Evolutionary conservation across 2,329 filamentous ascomycete genomes (phyloP).

Genomic region (Colletotrichum sp.): DNA sequence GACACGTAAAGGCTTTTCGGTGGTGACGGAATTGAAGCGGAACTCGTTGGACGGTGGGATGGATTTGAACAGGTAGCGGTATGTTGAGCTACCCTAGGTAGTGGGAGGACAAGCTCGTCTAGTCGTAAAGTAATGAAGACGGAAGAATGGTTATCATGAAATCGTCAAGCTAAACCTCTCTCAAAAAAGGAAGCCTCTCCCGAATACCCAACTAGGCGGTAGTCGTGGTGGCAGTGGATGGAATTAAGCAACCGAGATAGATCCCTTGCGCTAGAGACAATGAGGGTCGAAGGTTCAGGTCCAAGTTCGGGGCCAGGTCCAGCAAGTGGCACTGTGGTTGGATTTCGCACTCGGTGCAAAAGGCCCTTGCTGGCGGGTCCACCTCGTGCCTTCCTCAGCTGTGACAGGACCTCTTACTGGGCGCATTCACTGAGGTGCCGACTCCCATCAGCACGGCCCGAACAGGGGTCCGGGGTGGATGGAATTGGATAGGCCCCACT

Average conservation of each 20-base stretch:
- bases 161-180: conserved; percentile 6
- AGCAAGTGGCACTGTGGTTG: neutral
- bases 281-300: neutral
- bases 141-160: conserved; percentile 10
- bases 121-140: neutral
- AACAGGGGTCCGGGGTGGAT: neutral
- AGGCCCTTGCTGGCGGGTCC: neutral
- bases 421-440: neutral
- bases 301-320: neutral
- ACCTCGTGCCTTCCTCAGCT: neutral
- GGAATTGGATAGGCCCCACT: neutral
- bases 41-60: neutral
- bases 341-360: neutral
- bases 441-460: neutral
- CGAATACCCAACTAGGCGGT: neutral
- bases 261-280: conserved; percentile 9
- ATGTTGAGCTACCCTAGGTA: neutral
- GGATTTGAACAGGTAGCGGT: neutral
- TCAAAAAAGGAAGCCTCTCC: neutral
- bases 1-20: neutral
- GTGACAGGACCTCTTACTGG: neutral
- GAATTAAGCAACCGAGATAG: neutral
- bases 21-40: neutral
- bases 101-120: neutral
- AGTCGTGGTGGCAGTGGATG: neutral